A percentile compares a stretch with the other conserved stretches of the same genome.
Conservation (phyloP, 345 rosid species). For the Clausena lansium region DNA sequence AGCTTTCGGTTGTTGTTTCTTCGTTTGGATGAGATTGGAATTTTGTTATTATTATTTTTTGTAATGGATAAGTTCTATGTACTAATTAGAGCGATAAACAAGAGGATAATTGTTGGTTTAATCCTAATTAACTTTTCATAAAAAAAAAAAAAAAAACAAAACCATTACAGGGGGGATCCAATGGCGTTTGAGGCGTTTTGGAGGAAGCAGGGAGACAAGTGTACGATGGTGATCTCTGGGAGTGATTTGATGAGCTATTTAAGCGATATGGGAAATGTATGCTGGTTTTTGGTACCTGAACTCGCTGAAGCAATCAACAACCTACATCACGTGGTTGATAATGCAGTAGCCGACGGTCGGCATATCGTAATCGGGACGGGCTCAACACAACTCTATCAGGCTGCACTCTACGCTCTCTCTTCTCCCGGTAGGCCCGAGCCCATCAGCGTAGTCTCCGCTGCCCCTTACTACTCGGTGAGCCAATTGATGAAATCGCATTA, state of each 20-base stretch:
- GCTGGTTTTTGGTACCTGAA: slow-evolving; percentile 79
- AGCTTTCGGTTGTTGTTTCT: neutral
- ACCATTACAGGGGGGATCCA: slow-evolving; percentile 78
- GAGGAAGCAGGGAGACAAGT: slow-evolving; percentile 58
- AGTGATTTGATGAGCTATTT: slow-evolving; percentile 83
- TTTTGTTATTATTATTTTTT: neutral
- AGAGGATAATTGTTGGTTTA: neutral
- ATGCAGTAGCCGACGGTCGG: slow-evolving; percentile 51
- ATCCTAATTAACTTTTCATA: neutral
- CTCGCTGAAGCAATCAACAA: slow-evolving; percentile 60
- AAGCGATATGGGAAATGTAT: slow-evolving; percentile 46
- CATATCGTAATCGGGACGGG: slow-evolving; percentile 82
- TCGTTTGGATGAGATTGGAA: neutral
- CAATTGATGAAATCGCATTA: neutral
- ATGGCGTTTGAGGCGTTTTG: slow-evolving; percentile 70
- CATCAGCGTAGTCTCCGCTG: slow-evolving; percentile 74
- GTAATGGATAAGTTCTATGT: too few species aligned
- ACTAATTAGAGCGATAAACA: neutral
- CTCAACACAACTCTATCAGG: slow-evolving; percentile 75
- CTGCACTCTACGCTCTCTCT: slow-evolving; percentile 73
- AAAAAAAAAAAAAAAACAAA: too few species aligned
- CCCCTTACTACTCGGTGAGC: slow-evolving; percentile 87
- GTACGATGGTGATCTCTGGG: slow-evolving; percentile 60
- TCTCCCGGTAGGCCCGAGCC: slow-evolving; percentile 44
- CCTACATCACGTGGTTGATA: slow-evolving; percentile 59